phyloP scores from a whole-genome alignment of 495 filamentous ascomycete genomes.

The Podospora comata region DNA sequence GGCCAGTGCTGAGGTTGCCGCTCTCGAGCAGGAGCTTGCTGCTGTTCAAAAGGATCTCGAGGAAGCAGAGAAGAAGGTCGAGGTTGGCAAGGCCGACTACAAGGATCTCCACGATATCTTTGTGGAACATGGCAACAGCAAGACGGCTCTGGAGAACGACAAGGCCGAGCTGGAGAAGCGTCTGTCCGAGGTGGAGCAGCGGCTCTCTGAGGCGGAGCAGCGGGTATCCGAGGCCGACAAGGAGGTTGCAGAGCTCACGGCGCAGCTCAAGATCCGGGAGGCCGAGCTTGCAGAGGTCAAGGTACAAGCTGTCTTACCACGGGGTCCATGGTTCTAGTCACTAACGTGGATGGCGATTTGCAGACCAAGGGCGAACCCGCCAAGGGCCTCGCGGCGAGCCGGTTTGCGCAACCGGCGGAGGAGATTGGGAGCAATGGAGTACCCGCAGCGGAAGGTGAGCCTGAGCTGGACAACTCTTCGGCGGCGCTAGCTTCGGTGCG shows the following conservation, averaged over 20 bases:
- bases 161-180: conserved; percentile 47
- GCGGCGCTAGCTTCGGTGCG: conserved; percentile 57
- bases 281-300: conserved; percentile 53
- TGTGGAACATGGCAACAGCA: conserved; percentile 23
- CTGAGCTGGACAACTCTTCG: conserved; percentile 50
- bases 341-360: conserved; percentile 11
- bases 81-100: conserved; percentile 52
- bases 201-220: conserved; percentile 11
- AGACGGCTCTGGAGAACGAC: conserved; percentile 45
- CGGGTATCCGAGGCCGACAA: conserved; percentile 32
- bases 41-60: conserved; percentile 46
- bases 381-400: conserved; percentile 46
- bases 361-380: conserved; percentile 31
- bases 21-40: conserved; percentile 37
- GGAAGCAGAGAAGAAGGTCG: conserved; percentile 50
- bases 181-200: conserved; percentile 33
- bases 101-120: conserved; percentile 50
- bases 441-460: conserved; percentile 52
- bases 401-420: conserved; percentile 37
- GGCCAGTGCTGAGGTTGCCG: conserved; percentile 36
- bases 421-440: conserved; percentile 23
- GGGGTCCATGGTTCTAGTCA: background rate
- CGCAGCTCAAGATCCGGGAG: conserved; percentile 50
- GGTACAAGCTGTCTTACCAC: conserved; percentile 33
- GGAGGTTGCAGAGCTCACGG: conserved; percentile 45